Percentiles rank a stretch among this genome's conserved stretches.
Conservation (phyloP, 2,329 filamentous ascomycete genomes). For the Capronia epimyces region DNA sequence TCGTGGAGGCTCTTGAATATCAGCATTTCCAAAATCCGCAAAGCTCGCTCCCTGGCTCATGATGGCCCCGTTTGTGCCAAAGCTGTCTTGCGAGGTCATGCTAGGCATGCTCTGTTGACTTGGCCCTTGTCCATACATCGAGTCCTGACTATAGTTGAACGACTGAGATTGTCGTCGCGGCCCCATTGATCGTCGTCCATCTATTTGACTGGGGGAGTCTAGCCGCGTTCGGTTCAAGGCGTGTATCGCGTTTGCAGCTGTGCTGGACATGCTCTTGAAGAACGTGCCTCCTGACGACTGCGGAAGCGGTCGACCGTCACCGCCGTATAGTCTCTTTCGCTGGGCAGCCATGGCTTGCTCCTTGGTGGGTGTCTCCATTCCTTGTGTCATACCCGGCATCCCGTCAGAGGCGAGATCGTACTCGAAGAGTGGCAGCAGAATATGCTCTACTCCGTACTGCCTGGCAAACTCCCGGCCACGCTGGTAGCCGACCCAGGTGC, state of each 20-base stretch:
- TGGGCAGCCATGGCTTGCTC: conserved; percentile 97
- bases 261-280: conserved; percentile 93
- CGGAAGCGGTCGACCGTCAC: conserved; percentile 62
- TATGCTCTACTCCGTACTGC: conserved; percentile 54
- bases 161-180: conserved; percentile 67
- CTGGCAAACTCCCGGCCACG: conserved; percentile 88
- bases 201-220: conserved; percentile 71
- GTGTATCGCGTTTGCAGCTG: conserved; percentile 85
- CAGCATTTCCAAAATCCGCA: conserved; percentile 25
- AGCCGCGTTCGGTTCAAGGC: conserved; percentile 95
- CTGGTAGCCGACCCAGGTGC: conserved; percentile 95
- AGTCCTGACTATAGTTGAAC: conserved; percentile 54
- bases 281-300: conserved; percentile 71
- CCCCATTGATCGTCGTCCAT: conserved; percentile 61
- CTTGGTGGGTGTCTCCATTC: conserved; percentile 91
- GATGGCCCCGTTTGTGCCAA: conserved; percentile 51
- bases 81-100: conserved; percentile 68
- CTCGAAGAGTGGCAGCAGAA: conserved; percentile 45
- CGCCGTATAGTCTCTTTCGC: conserved; percentile 85
- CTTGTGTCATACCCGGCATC: conserved; percentile 61
- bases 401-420: conserved; percentile 47
- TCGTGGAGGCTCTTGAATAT: conserved; percentile 28
- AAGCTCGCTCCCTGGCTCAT: conserved; percentile 49
- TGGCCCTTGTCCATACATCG: conserved; percentile 59
- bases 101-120: conserved; percentile 75